Evolutionary conservation across 768 basidiomycete genomes (phyloP), one percentile per base, ranked within the genome.

Genomic region (Naematelia aurantialba): DNA sequence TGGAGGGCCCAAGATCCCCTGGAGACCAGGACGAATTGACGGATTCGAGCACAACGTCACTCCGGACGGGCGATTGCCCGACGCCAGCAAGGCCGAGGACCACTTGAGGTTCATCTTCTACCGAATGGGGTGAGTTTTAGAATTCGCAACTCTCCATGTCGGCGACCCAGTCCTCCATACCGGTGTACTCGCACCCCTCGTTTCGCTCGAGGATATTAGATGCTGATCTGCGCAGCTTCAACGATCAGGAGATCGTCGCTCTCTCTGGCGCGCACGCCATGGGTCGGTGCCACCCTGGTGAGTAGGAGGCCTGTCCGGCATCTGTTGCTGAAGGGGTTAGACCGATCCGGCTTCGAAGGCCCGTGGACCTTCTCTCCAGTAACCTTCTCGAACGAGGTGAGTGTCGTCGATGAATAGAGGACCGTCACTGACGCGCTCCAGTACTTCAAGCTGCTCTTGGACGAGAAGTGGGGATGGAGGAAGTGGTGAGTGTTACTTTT

Each of bases 161-260:
- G 21, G 42, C 42, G 42, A 44, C 42, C 47, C 2, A 48, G 21
- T 2, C 47, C 19, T 19, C 34, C 26, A 13, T 24, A n/a, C 34
- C n/a, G n/a, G 17, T 29, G 24, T 5, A 5, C 14, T n/a, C n/a
- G n/a, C n/a, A 12, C 11, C 26, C 21, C 45, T 58, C n/a, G 30
- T 24, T 13, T 49, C 12, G 47, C 24, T 12, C 12, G 12, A 24
- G 12, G 13, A 49, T 11, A 24, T 30, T 46, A 34, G 12, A 46
- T 70, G 14, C 34, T 60, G 39, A 68, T 34, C 10, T 10, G 17
- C 21, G 5, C 45, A 68, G 88, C 54, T 93, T 97, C 82, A 88
- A 91, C 74, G 94, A 99, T 79, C 90, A 89, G 78, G 94, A 97
- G 80, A 98, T 98, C 51, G 93, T 96, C 60, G 90, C 91, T 56